Evolutionary conservation across 2,329 filamentous ascomycete genomes (phyloP).

Genomic region (Talaromyces amestolkiae): DNA sequence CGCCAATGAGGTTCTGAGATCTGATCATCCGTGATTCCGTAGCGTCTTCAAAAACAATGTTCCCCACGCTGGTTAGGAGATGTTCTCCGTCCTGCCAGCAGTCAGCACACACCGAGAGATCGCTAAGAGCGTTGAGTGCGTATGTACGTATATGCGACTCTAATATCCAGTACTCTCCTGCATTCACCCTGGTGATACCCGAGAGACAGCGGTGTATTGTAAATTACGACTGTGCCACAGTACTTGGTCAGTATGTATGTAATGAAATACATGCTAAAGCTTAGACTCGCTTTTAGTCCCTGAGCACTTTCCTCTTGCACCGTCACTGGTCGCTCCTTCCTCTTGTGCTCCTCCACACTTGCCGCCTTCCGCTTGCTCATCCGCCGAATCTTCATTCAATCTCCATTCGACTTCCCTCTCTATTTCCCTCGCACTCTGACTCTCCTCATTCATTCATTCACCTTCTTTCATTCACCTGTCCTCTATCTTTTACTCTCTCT

Average conservation of each 20-base stretch:
- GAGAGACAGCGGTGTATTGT: not conserved
- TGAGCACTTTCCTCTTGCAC: conserved; percentile 3
- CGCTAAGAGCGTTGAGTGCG: not conserved
- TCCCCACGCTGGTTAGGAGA: not conserved
- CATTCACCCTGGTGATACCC: not conserved
- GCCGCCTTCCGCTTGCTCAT: conserved; percentile 8
- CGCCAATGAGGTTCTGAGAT: not conserved
- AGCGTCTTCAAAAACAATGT: not conserved
- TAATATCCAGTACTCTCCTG: not conserved
- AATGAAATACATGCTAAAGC: conserved; percentile 3
- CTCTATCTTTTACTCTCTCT: conserved; percentile 23
- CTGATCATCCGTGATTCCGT: not conserved
- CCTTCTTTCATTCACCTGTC: conserved; percentile 23
- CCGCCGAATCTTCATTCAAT: conserved; percentile 21
- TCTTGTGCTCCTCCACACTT: conserved; percentile 8
- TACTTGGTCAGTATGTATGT: not conserved
- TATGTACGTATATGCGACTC: not conserved
- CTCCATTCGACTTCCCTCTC: conserved; percentile 10
- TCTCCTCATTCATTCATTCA: conserved; percentile 9
- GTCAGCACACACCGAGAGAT: not conserved
- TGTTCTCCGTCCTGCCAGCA: not conserved
- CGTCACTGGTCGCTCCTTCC: conserved; percentile 10
- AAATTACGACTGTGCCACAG: not conserved
- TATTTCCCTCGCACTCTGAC: not conserved
- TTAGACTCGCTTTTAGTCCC: not conserved